A percentile compares a stretch with the other conserved stretches of the same genome.
phyloP scores from a whole-genome alignment of 768 basidiomycete species.

The Auricularia cornea region DNA sequence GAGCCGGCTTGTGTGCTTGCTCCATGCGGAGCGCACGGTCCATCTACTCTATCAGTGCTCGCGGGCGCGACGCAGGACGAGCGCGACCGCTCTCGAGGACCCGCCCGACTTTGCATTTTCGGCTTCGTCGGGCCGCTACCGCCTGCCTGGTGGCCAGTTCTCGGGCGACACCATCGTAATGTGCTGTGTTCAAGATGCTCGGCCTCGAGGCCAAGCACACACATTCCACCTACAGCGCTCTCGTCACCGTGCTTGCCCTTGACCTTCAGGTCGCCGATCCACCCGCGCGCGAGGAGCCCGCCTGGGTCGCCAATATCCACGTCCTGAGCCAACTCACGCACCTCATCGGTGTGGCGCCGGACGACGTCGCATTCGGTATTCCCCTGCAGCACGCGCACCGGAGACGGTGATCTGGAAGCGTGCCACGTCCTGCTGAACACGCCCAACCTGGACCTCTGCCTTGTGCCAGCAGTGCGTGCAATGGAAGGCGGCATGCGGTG shows the following conservation, averaged over 20 bases:
- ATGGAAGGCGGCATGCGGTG: too few relatives aligned
- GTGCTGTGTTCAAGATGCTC: slow-evolving; percentile 68
- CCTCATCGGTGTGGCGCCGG: slow-evolving; percentile 65
- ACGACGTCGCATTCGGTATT: too few relatives aligned
- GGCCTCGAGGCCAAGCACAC: slow-evolving; percentile 90
- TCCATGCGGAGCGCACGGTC: slow-evolving; percentile 79
- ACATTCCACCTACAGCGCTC: slow-evolving; percentile 68
- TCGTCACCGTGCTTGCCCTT: slow-evolving; percentile 73
- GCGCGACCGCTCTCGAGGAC: slow-evolving; percentile 73
- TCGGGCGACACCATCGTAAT: slow-evolving; percentile 80
- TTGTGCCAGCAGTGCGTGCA: too few relatives aligned
- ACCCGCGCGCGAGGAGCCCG: slow-evolving; percentile 57
- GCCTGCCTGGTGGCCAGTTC: slow-evolving; percentile 79
- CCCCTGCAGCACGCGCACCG: too few relatives aligned
- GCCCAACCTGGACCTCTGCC: too few relatives aligned
- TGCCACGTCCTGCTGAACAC: too few relatives aligned
- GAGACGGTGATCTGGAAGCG: too few relatives aligned
- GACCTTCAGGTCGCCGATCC: slow-evolving; percentile 74
- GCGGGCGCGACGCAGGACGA: slow-evolving; percentile 77
- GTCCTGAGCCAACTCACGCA: slow-evolving; percentile 62
- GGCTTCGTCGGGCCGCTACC: slow-evolving; percentile 81
- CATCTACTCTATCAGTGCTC: slow-evolving; percentile 87
- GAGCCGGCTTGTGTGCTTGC: slow-evolving; percentile 60
- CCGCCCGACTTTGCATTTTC: slow-evolving; percentile 77
- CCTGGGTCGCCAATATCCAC: slow-evolving; percentile 38